A percentile compares a stretch with the other conserved stretches of the same genome.
These are phyloP conservation scores for Kwoniella mangroviensis DNA, from an alignment of 768 basidiomycete genomes.

Conservation along the genomic window DNA sequence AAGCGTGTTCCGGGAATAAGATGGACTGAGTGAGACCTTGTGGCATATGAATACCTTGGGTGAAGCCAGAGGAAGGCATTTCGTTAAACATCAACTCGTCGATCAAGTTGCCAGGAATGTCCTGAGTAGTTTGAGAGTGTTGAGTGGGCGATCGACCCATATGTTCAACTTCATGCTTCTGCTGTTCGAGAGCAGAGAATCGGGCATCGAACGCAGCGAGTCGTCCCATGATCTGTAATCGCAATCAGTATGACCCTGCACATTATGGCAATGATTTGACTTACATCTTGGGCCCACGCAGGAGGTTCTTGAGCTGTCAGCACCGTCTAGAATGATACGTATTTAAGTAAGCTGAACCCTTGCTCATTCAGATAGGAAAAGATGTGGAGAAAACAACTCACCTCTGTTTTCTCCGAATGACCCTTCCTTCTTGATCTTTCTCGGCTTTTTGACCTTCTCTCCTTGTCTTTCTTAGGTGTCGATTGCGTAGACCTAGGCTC, in stretches of 20 bases:
- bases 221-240: constrained; percentile 38
- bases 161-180: constrained; percentile 16
- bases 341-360: neutral
- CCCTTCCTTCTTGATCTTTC: constrained; percentile 14
- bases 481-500: constrained; percentile 2
- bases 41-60: constrained; percentile 16
- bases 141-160: constrained; percentile 8
- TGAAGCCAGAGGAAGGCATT: constrained; percentile 22
- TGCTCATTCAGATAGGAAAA: neutral
- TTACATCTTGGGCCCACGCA: constrained; percentile 41
- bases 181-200: constrained; percentile 34
- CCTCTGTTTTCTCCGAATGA: constrained; percentile 15
- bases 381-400: neutral
- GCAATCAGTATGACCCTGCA: neutral
- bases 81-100: constrained; percentile 44
- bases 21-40: constrained; percentile 19
- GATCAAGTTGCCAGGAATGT: constrained; percentile 35
- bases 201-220: constrained; percentile 41
- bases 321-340: neutral
- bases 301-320: constrained; percentile 22
- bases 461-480: constrained; percentile 20
- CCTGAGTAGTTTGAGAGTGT: constrained; percentile 22
- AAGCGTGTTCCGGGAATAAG: constrained; percentile 12
- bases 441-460: constrained; percentile 28
- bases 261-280: neutral